Percentiles rank a stretch among this genome's conserved stretches.
These are phyloP conservation scores for Cryptosporidium felis DNA, from an alignment of 169 alveolate species.

Conservation along the genomic window DNA sequence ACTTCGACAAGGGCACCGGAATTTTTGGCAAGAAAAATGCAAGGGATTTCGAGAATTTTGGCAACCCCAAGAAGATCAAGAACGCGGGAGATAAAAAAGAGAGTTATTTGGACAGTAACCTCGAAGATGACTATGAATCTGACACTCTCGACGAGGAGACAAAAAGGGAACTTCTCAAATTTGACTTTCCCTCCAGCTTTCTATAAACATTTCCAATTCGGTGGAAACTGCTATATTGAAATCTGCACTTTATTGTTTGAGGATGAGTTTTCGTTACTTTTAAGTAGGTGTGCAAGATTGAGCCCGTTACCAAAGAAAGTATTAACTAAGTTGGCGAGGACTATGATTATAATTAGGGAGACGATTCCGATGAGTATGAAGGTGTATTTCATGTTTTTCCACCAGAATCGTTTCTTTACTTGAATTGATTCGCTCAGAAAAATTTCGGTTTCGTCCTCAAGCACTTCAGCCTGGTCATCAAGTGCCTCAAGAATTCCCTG, in stretches of 20 bases:
- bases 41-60: background rate
- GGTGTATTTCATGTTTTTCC: constrained; percentile 58
- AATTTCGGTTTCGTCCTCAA: constrained; percentile 51
- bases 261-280: background rate
- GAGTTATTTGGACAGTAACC: background rate
- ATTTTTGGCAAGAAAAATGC: background rate
- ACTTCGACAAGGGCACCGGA: background rate
- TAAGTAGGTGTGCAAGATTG: background rate
- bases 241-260: background rate
- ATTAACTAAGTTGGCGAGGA: constrained; percentile 5
- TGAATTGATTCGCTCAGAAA: constrained; percentile 16
- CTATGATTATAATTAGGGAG: background rate
- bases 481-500: constrained; percentile 45
- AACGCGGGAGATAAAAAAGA: background rate
- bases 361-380: background rate
- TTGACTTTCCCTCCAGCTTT: constrained; percentile 21
- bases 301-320: constrained; percentile 8
- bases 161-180: too few relatives aligned
- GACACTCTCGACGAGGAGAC: background rate
- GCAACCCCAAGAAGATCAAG: background rate
- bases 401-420: constrained; percentile 60
- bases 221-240: background rate
- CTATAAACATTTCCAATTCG: background rate
- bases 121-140: background rate
- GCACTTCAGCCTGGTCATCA: constrained; percentile 32